phyloP scores from a whole-genome alignment of 495 filamentous ascomycete genomes.

The Pyrenula aspistea region DNA sequence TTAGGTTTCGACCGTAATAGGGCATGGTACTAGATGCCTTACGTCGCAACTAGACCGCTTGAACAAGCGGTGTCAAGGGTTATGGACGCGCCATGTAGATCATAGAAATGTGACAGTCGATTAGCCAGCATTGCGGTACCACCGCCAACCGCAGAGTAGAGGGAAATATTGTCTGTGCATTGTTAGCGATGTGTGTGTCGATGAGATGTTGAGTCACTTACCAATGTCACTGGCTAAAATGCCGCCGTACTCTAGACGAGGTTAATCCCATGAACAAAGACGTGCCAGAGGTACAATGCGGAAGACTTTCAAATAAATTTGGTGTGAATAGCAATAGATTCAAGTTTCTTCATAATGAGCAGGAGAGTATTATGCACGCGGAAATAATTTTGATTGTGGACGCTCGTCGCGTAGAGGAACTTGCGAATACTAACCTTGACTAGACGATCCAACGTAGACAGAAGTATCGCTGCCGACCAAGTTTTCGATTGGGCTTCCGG shows the following conservation, averaged over 20 bases:
- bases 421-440: not conserved
- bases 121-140: constrained; percentile 28
- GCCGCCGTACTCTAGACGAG: not conserved
- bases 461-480: constrained; percentile 31
- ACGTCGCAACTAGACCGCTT: constrained; percentile 23
- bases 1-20: not conserved
- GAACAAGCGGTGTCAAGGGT: constrained; percentile 34
- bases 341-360: constrained; percentile 15
- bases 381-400: not conserved
- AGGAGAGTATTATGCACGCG: constrained; percentile 7
- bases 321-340: not conserved
- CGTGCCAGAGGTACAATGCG: not conserved
- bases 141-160: constrained; percentile 22
- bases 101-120: not conserved
- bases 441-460: constrained; percentile 22
- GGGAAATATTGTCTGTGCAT: constrained; percentile 1
- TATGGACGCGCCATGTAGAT: not conserved
- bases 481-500: constrained; percentile 26
- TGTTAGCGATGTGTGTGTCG: not conserved
- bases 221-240: not conserved
- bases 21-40: not conserved
- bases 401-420: not conserved
- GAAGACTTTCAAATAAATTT: not conserved
- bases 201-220: not conserved
- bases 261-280: not conserved